Evolutionary conservation across 2,329 filamentous ascomycete species (phyloP).

Genomic region (Aspergillus neotritici): DNA sequence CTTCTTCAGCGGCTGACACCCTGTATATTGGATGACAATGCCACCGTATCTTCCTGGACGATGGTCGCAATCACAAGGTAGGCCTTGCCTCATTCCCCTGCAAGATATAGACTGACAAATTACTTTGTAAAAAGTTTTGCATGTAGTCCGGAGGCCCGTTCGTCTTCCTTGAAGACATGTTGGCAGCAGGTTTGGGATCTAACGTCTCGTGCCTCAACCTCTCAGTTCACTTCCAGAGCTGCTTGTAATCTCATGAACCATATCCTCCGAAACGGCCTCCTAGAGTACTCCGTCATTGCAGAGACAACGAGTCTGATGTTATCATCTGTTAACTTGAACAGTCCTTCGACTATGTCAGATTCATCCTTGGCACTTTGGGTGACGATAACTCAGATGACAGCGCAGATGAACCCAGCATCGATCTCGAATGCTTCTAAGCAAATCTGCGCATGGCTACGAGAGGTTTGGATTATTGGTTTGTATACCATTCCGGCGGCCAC

Average conservation of each 20-base stretch:
- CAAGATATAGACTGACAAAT: conserved; percentile 6
- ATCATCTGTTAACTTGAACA: conserved; percentile 71
- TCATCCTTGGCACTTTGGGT: conserved; percentile 69
- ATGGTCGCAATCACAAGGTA: conserved; percentile 77
- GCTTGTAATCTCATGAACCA: conserved; percentile 68
- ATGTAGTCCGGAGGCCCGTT: conserved; percentile 29
- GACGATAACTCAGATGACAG: conserved; percentile 60
- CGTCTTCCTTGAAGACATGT: conserved; percentile 38
- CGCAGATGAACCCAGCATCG: conserved; percentile 62
- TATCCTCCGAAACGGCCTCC: conserved; percentile 60
- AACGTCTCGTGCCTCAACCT: conserved; percentile 63
- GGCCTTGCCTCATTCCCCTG: conserved; percentile 19
- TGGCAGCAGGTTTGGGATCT: conserved; percentile 77
- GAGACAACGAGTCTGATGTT: conserved; percentile 69
- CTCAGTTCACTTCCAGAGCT: conserved; percentile 65
- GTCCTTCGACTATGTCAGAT: conserved; percentile 73
- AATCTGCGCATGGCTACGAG: conserved; percentile 74
- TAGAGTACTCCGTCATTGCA: conserved; percentile 61
- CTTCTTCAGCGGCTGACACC: conserved; percentile 55
- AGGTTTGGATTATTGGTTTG: conserved; percentile 76
- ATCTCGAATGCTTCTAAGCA: conserved; percentile 64
- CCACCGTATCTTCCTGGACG: conserved; percentile 67
- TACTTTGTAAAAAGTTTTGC: conserved; percentile 26
- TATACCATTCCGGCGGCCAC: conserved; percentile 7
- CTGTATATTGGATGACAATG: conserved; percentile 64